These are phyloP conservation scores for Cystofilobasidium capitatum DNA, from an alignment of 768 basidiomycete species.

Conservation along the genomic window DNA sequence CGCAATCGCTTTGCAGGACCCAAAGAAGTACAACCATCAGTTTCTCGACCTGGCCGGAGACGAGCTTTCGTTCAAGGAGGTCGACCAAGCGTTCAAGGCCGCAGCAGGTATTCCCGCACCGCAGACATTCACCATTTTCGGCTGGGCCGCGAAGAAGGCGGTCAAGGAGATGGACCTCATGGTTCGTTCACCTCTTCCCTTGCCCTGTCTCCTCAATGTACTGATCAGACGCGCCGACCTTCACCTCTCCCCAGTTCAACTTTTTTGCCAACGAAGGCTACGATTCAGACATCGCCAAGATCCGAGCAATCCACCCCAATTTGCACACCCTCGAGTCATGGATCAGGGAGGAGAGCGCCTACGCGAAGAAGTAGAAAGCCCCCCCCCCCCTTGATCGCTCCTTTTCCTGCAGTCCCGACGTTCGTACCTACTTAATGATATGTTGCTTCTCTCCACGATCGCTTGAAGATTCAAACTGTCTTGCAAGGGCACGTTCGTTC, in stretches of 20 bases:
- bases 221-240: neutral
- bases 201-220: neutral
- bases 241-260: neutral
- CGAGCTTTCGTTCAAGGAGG: neutral
- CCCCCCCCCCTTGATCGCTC: too few species aligned
- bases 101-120: neutral
- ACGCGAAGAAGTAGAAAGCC: neutral
- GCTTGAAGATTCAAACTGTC: too few species aligned
- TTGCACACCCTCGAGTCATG: neutral
- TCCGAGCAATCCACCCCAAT: neutral
- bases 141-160: neutral
- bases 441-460: too few species aligned
- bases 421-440: too few species aligned
- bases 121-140: neutral
- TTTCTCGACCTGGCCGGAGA: neutral
- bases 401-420: too few species aligned
- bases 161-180: neutral
- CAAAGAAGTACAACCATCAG: neutral
- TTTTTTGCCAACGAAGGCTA: neutral
- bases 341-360: slow-evolving; percentile 1
- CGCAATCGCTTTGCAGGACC: neutral
- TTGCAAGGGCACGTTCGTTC: too few species aligned
- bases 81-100: neutral
- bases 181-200: neutral
- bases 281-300: neutral